These are phyloP conservation scores for Hibiscus syriacus DNA, from an alignment of 345 rosid species.

Conservation along the genomic window DNA sequence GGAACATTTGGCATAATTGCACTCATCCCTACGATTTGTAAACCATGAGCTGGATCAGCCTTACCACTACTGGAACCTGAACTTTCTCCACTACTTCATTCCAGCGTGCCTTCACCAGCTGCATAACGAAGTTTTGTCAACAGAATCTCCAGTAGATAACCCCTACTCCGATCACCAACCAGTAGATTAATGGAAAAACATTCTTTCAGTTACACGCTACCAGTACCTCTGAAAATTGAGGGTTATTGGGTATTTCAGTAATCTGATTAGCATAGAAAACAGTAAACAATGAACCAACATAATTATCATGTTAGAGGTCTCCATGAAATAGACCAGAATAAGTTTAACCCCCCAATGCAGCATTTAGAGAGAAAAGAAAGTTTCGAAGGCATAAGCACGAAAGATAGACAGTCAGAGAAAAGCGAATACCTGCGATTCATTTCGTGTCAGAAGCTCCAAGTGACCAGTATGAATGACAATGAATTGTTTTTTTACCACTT, in stretches of 20 bases:
- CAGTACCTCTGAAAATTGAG: constrained; percentile 63
- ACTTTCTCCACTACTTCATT: constrained; percentile 79
- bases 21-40: constrained; percentile 99
- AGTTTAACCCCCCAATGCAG: too few species aligned
- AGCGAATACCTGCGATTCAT: too few species aligned
- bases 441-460: too few species aligned
- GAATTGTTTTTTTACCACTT: too few species aligned
- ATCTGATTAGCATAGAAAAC: constrained; percentile 17
- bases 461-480: too few species aligned
- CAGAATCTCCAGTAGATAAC: constrained; percentile 93
- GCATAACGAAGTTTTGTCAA: constrained; percentile 97
- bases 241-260: constrained; percentile 62
- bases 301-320: constrained; percentile 4
- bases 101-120: constrained; percentile 81
- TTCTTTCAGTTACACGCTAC: constrained; percentile 24
- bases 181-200: constrained; percentile 25
- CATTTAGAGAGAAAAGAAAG: too few species aligned
- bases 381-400: too few species aligned
- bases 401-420: too few species aligned
- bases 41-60: constrained; percentile 70
- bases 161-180: constrained; percentile 96
- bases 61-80: constrained; percentile 76
- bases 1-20: constrained; percentile 95
- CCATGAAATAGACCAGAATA: background rate
- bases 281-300: constrained; percentile 22